Conservation (phyloP, 306 rosid species). For the Quercus dentata region DNA sequence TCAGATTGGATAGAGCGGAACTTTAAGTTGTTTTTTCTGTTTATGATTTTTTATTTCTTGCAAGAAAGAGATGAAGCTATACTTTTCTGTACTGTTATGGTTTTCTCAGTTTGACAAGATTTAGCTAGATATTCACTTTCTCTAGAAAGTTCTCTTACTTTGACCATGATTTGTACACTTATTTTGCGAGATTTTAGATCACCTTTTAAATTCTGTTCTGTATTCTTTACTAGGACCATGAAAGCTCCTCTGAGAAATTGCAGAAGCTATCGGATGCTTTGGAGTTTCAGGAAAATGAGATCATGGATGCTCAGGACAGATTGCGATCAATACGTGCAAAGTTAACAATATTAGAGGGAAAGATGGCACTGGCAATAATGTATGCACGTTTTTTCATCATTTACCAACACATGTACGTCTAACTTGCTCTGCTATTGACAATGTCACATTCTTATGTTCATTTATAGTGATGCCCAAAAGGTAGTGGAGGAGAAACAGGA, state of each 20-base stretch:
- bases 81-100: too few species aligned
- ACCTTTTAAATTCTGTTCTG: conserved; percentile 15
- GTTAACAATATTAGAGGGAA: conserved; percentile 81
- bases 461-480: conserved; percentile 63
- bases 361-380: conserved; percentile 74
- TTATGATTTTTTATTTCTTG: conserved; percentile 1
- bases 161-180: not conserved
- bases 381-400: conserved; percentile 28
- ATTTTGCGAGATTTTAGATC: not conserved
- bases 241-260: conserved; percentile 51
- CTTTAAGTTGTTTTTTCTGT: not conserved
- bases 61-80: conserved; percentile 2
- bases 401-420: conserved; percentile 2
- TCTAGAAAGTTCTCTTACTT: not conserved
- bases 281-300: conserved; percentile 86
- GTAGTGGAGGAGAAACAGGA: conserved; percentile 62
- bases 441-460: conserved; percentile 6
- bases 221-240: conserved; percentile 46
- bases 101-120: not conserved
- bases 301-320: conserved; percentile 57
- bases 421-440: conserved; percentile 15
- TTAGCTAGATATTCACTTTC: not conserved
- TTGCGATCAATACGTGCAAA: conserved; percentile 79
- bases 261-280: conserved; percentile 55
- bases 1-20: not conserved